A percentile compares a stretch with the other conserved stretches of the same genome.
Conservation (phyloP, 257 asterid genomes). For the Solanum etuberosum region DNA sequence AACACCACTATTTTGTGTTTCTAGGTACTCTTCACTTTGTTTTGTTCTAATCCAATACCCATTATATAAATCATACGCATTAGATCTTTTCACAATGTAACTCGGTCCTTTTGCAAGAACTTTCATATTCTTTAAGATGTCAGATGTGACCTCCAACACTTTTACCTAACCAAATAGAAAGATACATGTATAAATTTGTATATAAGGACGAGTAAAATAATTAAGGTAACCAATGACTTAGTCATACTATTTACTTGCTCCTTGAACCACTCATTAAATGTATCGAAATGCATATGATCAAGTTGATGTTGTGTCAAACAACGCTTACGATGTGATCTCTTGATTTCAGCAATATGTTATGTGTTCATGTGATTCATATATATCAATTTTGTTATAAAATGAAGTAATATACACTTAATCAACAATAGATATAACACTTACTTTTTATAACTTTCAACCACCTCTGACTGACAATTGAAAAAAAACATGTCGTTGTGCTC, state of each 20-base stretch:
- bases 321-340: neutral
- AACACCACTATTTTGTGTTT: neutral
- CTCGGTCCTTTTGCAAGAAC: neutral
- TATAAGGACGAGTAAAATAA: neutral
- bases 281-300: neutral
- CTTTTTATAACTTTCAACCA: neutral
- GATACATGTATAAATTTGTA: neutral
- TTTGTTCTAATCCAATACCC: neutral
- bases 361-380: neutral
- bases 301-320: neutral
- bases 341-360: neutral
- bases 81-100: neutral
- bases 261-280: neutral
- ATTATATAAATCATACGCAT: neutral
- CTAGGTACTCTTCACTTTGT: neutral
- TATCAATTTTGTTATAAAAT: neutral
- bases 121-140: neutral
- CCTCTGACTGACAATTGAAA: neutral
- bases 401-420: neutral
- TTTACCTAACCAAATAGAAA: neutral
- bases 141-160: neutral
- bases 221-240: neutral
- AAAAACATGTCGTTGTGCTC: neutral
- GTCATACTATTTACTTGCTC: neutral
- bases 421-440: neutral